phyloP scores from a whole-genome alignment of 2,329 filamentous ascomycete species.

The Tolypocladium paradoxum region DNA sequence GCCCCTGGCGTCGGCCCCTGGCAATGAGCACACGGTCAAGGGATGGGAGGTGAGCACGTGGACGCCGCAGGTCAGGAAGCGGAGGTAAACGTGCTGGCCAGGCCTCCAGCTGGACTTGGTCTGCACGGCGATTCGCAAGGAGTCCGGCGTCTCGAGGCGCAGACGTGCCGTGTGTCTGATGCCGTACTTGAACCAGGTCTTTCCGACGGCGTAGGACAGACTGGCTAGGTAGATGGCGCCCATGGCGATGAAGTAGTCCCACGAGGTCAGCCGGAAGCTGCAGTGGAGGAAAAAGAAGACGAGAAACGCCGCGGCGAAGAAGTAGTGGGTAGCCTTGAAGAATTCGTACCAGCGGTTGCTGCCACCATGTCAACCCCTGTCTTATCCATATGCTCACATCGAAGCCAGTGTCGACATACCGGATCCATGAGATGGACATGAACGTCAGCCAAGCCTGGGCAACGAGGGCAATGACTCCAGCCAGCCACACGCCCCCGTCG shows the following conservation, averaged over 20 bases:
- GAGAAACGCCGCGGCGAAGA: constrained; percentile 41
- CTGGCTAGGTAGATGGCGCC: constrained; percentile 21
- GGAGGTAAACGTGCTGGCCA: constrained; percentile 45
- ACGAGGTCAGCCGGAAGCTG: constrained; percentile 41
- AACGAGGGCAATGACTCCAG: constrained; percentile 41
- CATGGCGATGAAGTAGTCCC: constrained; percentile 51
- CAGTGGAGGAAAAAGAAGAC: constrained; percentile 53
- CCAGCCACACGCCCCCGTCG: constrained; percentile 38
- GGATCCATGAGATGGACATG: constrained; percentile 37
- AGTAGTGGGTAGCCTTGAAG: constrained; percentile 47
- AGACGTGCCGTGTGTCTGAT: constrained; percentile 30
- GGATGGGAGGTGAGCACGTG: constrained; percentile 38
- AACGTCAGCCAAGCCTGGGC: constrained; percentile 45
- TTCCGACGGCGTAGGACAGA: constrained; percentile 35
- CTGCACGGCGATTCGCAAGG: constrained; percentile 30
- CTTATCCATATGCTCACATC: not conserved
- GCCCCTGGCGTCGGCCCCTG: constrained; percentile 11
- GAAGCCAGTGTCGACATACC: constrained; percentile 22
- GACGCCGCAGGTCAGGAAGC: constrained; percentile 34
- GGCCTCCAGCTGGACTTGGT: constrained; percentile 35
- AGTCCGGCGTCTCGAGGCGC: constrained; percentile 22
- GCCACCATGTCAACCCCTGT: not conserved
- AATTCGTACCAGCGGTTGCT: constrained; percentile 48
- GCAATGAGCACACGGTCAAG: constrained; percentile 43
- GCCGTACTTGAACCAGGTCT: constrained; percentile 40